phyloP scores from a whole-genome alignment of 495 filamentous ascomycete species.

The Lindgomyces ingoldianus region DNA sequence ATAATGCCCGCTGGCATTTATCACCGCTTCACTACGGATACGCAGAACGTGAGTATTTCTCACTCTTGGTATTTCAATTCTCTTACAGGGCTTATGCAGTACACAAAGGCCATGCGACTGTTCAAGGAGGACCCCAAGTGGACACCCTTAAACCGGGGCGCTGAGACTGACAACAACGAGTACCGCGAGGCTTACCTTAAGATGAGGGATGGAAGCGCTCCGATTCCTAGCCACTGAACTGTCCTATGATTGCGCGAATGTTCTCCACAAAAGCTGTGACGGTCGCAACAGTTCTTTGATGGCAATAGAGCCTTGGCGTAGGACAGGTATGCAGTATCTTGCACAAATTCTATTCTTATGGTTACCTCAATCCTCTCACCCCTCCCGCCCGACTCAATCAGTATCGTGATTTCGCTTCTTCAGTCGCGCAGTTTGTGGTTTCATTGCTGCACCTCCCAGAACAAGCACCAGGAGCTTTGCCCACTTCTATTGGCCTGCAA shows the following conservation, averaged over 20 bases:
- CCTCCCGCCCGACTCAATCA: too few species aligned
- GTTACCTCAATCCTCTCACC: too few species aligned
- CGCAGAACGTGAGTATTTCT: slow-evolving; percentile 69
- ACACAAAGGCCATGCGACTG: slow-evolving; percentile 91
- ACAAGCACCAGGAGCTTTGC: too few species aligned
- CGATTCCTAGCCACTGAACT: background rate
- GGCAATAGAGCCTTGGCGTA: too few species aligned
- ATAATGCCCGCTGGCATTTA: slow-evolving; percentile 96
- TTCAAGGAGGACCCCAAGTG: slow-evolving; percentile 99
- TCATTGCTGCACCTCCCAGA: too few species aligned
- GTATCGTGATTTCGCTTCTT: too few species aligned
- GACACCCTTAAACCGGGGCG: slow-evolving; percentile 85
- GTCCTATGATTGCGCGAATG: background rate
- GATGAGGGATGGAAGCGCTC: slow-evolving; percentile 30
- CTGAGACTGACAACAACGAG: slow-evolving; percentile 74
- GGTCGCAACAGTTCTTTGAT: background rate
- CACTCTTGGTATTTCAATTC: background rate
- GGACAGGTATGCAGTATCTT: too few species aligned
- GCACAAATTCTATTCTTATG: too few species aligned
- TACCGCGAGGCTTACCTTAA: slow-evolving; percentile 76
- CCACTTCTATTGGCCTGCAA: too few species aligned
- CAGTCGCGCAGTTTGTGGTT: too few species aligned
- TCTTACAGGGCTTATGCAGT: slow-evolving; percentile 55
- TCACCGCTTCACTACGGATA: slow-evolving; percentile 94
- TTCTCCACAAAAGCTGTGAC: background rate